phyloP scores from a whole-genome alignment of 2,329 filamentous ascomycete genomes.

The Paramyrothecium sp. region DNA sequence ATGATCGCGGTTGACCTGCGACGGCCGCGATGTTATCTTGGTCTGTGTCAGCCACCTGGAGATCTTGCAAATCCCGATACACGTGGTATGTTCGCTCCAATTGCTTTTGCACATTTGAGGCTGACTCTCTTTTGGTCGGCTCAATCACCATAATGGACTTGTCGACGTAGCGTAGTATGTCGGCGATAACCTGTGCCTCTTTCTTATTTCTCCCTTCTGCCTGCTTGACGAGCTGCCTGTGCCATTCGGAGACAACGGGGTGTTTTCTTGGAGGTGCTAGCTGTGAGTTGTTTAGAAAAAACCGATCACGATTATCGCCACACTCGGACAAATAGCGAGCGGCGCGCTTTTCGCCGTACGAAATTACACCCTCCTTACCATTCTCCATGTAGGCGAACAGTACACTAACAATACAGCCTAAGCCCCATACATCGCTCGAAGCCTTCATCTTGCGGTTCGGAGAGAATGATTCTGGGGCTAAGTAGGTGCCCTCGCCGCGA shows the following conservation, averaged over 20 bases:
- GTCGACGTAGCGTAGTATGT: conserved; percentile 24
- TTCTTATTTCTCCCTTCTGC: conserved; percentile 11
- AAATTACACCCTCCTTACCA: conserved; percentile 22
- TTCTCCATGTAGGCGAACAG: conserved; percentile 33
- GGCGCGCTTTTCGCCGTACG: conserved; percentile 15
- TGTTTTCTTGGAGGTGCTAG: conserved; percentile 11
- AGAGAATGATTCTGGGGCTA: conserved; percentile 30
- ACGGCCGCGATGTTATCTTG: neutral
- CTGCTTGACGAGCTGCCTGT: conserved; percentile 11
- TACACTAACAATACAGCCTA: conserved; percentile 37
- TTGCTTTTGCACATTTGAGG: neutral
- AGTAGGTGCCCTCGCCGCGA: conserved; percentile 32
- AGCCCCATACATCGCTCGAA: conserved; percentile 37
- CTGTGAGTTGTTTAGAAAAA: conserved; percentile 13
- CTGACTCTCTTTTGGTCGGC: neutral
- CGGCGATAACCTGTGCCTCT: conserved; percentile 19
- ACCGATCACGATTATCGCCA: conserved; percentile 12
- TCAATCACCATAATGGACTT: conserved; percentile 3
- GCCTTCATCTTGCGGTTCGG: conserved; percentile 25
- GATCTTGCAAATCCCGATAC: neutral
- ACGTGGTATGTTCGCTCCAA: neutral
- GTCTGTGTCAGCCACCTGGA: neutral
- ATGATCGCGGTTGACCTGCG: neutral
- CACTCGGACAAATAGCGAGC: conserved; percentile 17
- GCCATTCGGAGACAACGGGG: conserved; percentile 13